A percentile compares a stretch with the other conserved stretches of the same genome.
Evolutionary conservation across 495 filamentous ascomycete species (phyloP).

Genomic region (Aspergillus sparsus): DNA sequence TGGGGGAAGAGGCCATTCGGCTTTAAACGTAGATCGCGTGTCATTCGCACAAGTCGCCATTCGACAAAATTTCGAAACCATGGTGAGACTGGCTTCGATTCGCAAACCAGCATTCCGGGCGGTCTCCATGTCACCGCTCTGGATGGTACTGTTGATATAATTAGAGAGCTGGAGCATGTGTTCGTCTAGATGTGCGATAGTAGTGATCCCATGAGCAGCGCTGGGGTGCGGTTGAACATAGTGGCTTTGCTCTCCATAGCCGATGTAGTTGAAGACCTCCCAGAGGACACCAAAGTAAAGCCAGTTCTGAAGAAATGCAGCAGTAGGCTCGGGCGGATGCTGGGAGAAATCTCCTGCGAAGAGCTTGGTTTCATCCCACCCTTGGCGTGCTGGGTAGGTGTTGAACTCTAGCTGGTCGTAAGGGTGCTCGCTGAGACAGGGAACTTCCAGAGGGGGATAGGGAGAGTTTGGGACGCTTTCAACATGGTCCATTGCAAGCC

Average conservation of each 20-base stretch:
- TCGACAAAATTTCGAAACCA: slow-evolving; percentile 8
- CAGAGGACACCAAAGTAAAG: slow-evolving; percentile 10
- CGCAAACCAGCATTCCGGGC: not conserved
- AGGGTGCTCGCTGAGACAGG: slow-evolving; percentile 6
- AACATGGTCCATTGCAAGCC: slow-evolving; percentile 6
- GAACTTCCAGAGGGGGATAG: not conserved
- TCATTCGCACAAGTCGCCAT: slow-evolving; percentile 8
- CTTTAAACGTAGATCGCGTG: not conserved
- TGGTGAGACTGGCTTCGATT: slow-evolving; percentile 1
- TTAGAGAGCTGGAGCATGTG: slow-evolving; percentile 2
- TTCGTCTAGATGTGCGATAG: slow-evolving; percentile 1
- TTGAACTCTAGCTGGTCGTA: slow-evolving; percentile 1
- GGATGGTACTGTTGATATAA: not conserved
- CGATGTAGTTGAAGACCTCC: slow-evolving; percentile 8
- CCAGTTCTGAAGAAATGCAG: slow-evolving; percentile 12
- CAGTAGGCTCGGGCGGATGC: not conserved
- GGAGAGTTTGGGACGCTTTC: slow-evolving; percentile 3
- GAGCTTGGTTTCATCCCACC: slow-evolving; percentile 6
- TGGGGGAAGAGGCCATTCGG: slow-evolving; percentile 2
- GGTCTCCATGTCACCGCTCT: not conserved
- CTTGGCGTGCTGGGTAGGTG: slow-evolving; percentile 7
- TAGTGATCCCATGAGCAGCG: slow-evolving; percentile 1
- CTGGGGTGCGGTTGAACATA: not conserved
- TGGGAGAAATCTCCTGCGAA: slow-evolving; percentile 4
- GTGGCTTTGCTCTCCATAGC: not conserved